A percentile compares a stretch with the other conserved stretches of the same genome.
phyloP scores from a whole-genome alignment of 2,329 filamentous ascomycete species.

The Pseudogymnoascus sp. region DNA sequence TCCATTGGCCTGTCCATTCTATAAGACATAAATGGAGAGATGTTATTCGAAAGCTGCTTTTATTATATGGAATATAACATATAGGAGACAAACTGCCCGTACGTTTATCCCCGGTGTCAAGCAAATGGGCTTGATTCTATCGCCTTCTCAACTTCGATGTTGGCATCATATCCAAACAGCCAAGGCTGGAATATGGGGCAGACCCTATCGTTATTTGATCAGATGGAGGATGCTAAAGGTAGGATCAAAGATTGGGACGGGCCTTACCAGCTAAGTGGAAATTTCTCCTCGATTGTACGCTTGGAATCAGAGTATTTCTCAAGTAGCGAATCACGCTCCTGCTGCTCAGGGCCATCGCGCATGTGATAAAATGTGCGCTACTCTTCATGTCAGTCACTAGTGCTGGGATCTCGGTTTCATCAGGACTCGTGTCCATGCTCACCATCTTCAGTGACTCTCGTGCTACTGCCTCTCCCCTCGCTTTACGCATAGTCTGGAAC shows the following conservation, averaged over 20 bases:
- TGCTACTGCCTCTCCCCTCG: slow-evolving; percentile 46
- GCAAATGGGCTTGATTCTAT: slow-evolving; percentile 17
- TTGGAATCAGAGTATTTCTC: slow-evolving; percentile 40
- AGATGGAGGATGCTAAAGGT: background rate
- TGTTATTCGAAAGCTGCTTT: background rate
- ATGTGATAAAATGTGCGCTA: slow-evolving; percentile 47
- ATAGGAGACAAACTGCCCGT: background rate
- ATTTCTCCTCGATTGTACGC: slow-evolving; percentile 41
- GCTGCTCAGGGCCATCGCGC: slow-evolving; percentile 48
- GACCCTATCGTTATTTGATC: slow-evolving; percentile 33
- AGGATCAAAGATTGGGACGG: background rate
- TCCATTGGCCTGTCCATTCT: background rate
- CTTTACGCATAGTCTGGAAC: slow-evolving; percentile 42
- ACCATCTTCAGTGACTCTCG: slow-evolving; percentile 50
- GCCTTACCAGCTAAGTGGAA: slow-evolving; percentile 50
- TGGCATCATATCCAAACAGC: slow-evolving; percentile 58
- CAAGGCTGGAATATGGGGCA: slow-evolving; percentile 56
- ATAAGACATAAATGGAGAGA: background rate
- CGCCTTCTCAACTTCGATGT: slow-evolving; percentile 43
- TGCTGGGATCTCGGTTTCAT: background rate
- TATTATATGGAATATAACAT: background rate
- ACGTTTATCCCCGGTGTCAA: background rate
- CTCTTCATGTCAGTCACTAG: background rate
- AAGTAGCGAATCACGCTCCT: slow-evolving; percentile 50
- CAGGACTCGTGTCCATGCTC: slow-evolving; percentile 17